These are phyloP conservation scores for Suillus occidentalis DNA, from an alignment of 768 basidiomycete genomes.

Conservation along the genomic window DNA sequence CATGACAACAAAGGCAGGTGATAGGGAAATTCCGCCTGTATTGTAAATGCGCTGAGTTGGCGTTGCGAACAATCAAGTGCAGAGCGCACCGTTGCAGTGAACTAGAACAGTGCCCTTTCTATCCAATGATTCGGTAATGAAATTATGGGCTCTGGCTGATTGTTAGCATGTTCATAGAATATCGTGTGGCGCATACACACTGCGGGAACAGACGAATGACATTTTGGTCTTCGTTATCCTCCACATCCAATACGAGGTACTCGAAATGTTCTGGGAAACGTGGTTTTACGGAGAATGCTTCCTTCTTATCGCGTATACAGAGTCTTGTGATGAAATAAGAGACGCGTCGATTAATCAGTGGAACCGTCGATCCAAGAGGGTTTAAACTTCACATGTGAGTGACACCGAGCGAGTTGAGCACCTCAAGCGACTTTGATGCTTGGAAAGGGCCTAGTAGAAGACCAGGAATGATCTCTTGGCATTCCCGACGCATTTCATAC, in stretches of 20 bases:
- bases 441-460: conserved; percentile 86
- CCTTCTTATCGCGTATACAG: conserved; percentile 86
- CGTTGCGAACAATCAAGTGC: background rate
- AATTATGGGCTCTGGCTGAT: conserved; percentile 61
- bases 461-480: conserved; percentile 85
- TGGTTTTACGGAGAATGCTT: conserved; percentile 86
- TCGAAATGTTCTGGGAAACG: conserved; percentile 77
- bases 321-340: conserved; percentile 49
- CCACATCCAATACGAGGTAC: conserved; percentile 82
- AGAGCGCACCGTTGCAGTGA: conserved; percentile 77
- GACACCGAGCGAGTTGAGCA: conserved; percentile 61
- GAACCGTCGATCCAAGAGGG: background rate
- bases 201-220: conserved; percentile 86
- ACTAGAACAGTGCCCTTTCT: conserved; percentile 77
- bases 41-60: background rate
- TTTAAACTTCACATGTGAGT: conserved; percentile 69
- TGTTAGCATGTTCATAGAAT: conserved; percentile 3
- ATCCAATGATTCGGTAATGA: conserved; percentile 64
- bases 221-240: conserved; percentile 95
- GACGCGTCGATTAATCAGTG: conserved; percentile 9
- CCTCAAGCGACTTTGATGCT: conserved; percentile 79
- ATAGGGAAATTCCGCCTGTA: conserved; percentile 82
- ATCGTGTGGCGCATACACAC: conserved; percentile 41
- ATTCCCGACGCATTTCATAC: conserved; percentile 95
- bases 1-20: conserved; percentile 90